Percentiles rank a stretch among this genome's conserved stretches.
phyloP scores from a whole-genome alignment of 148 eudicot genomes.

The Amaranthus palmeri region DNA sequence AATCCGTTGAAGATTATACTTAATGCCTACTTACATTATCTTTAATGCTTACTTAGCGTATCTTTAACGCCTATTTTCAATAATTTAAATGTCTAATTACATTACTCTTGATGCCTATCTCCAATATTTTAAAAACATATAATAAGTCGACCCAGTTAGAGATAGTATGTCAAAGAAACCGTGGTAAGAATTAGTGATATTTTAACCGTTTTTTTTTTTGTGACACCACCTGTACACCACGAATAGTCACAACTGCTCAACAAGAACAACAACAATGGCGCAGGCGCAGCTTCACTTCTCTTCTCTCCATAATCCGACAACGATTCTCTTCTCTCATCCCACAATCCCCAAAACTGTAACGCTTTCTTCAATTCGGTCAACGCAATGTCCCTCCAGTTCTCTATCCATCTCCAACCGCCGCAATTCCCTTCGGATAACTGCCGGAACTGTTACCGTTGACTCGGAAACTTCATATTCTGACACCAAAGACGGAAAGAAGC shows the following conservation, averaged over 20 bases:
- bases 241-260: not conserved
- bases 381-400: not conserved
- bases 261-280: not conserved
- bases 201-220: no score
- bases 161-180: no score
- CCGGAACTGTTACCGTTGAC: conserved; percentile 38
- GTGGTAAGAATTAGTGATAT: no score
- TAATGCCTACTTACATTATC: no score
- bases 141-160: no score
- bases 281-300: not conserved
- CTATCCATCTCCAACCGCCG: conserved; percentile 15
- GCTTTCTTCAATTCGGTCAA: conserved; percentile 4
- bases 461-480: conserved; percentile 40
- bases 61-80: no score
- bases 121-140: no score
- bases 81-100: no score
- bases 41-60: no score
- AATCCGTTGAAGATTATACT: no score
- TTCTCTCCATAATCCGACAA: not conserved
- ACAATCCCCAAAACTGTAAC: not conserved
- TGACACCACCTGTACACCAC: no score
- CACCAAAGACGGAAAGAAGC: conserved; percentile 35
- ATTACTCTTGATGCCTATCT: no score
- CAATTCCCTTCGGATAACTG: conserved; percentile 10
- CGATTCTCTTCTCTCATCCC: not conserved